phyloP scores from a whole-genome alignment of 169 alveolate species.

The Cryptosporidium andersoni region DNA sequence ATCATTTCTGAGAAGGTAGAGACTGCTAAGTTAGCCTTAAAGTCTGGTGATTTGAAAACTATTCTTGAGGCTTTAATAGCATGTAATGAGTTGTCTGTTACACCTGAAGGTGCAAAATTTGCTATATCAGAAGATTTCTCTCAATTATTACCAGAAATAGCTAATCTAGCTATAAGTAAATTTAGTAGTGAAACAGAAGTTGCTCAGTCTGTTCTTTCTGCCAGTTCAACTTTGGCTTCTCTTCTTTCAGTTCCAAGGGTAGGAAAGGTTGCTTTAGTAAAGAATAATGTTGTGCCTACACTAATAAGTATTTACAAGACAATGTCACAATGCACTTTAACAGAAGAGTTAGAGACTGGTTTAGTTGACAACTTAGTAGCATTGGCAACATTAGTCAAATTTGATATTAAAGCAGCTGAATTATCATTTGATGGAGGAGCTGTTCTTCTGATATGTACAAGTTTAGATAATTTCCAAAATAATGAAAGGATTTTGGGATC shows the following conservation, averaged over 20 bases:
- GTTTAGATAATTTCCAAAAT: constrained; percentile 82
- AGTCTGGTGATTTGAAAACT: constrained; percentile 63
- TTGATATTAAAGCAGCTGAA: constrained; percentile 85
- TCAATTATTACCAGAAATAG: constrained; percentile 14
- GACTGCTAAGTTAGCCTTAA: constrained; percentile 74
- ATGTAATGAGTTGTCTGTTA: constrained; percentile 76
- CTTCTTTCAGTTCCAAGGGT: constrained; percentile 24
- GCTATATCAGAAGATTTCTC: constrained; percentile 71
- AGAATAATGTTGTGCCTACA: constrained; percentile 21
- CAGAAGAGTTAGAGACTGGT: constrained; percentile 66
- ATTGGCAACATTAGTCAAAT: constrained; percentile 81
- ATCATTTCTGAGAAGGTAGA: constrained; percentile 83
- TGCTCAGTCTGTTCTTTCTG: constrained; percentile 40
- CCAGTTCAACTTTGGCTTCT: constrained; percentile 26
- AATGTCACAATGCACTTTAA: constrained; percentile 27
- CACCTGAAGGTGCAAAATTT: constrained; percentile 78
- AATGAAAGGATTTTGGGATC: constrained; percentile 83
- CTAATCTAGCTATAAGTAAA: constrained; percentile 15
- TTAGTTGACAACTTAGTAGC: constrained; percentile 72
- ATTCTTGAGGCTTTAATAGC: constrained; percentile 73
- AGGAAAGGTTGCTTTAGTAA: constrained; percentile 58
- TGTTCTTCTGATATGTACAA: constrained; percentile 80
- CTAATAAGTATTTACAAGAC: constrained; percentile 32
- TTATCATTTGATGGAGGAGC: constrained; percentile 82
- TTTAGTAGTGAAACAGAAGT: constrained; percentile 4